Conservation (phyloP, 345 rosid species). For the Excoecaria cochinchinensis region DNA sequence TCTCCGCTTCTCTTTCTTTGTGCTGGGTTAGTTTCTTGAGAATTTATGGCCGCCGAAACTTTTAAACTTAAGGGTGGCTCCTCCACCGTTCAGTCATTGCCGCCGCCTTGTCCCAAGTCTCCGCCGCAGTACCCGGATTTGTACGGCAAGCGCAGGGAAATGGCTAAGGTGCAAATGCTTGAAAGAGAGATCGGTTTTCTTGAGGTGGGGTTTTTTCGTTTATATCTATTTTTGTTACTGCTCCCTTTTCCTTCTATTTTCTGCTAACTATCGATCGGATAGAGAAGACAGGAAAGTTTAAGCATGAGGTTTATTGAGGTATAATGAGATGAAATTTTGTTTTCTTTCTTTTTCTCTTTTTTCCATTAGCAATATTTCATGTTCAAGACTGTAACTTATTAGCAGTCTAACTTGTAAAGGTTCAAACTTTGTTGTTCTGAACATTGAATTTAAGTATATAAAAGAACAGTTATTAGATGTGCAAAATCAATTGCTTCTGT, state of each 20-base stretch:
- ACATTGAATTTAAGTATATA: background rate
- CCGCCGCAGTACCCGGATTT: conserved; percentile 96
- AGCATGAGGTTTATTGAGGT: background rate
- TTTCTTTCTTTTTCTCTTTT: background rate
- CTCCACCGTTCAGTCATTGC: conserved; percentile 25
- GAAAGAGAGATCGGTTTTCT: conserved; percentile 89
- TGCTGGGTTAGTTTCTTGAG: background rate
- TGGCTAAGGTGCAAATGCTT: conserved; percentile 81
- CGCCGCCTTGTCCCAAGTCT: conserved; percentile 72
- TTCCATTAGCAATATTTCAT: background rate
- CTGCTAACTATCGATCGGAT: background rate
- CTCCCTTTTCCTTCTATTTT: background rate
- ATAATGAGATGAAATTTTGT: background rate
- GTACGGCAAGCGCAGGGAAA: conserved; percentile 79
- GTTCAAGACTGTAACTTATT: background rate
- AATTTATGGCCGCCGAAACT: background rate
- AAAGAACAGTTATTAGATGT: background rate
- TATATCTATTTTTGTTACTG: background rate
- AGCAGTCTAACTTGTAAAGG: background rate
- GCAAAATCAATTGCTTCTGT: background rate
- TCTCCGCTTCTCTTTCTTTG: background rate
- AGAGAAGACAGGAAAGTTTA: background rate
- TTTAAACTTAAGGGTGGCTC: background rate
- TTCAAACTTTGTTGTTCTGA: background rate
- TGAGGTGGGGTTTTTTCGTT: conserved; percentile 51